phyloP scores from a whole-genome alignment of 108 stramenopile species.

The Skeletonema marinoi region DNA sequence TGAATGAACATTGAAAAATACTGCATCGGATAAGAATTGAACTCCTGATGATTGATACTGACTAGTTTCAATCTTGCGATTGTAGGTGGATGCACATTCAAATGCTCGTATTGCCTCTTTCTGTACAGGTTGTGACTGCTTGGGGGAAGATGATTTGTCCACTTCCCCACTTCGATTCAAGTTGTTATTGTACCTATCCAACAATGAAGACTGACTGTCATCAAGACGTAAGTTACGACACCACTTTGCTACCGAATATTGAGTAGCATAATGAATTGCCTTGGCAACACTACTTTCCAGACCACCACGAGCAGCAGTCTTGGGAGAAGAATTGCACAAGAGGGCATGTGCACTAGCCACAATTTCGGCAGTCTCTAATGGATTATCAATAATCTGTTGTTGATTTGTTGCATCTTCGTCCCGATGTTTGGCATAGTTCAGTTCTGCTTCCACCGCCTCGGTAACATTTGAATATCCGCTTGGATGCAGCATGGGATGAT shows the following conservation, averaged over 20 bases:
- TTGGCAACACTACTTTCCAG: constrained; percentile 16
- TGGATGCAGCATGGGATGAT: constrained; percentile 25
- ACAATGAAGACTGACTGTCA: neutral
- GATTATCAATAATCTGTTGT: constrained; percentile 4
- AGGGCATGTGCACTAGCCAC: constrained; percentile 32
- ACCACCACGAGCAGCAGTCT: neutral
- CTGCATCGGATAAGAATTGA: constrained; percentile 56
- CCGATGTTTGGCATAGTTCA: constrained; percentile 11
- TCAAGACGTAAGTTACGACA: constrained; percentile 24
- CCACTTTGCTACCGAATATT: constrained; percentile 48
- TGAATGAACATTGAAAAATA: constrained; percentile 71
- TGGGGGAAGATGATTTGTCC: too few species aligned
- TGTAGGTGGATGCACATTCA: constrained; percentile 54
- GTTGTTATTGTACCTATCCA: constrained; percentile 28
- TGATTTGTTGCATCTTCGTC: neutral
- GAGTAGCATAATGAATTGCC: constrained; percentile 27
- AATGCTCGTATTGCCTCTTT: constrained; percentile 52
- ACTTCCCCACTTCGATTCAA: neutral
- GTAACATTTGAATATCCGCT: constrained; percentile 10
- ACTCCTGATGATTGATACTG: constrained; percentile 56
- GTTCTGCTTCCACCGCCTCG: constrained; percentile 15
- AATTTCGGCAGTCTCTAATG: constrained; percentile 12
- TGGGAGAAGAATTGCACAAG: neutral
- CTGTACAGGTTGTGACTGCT: constrained; percentile 14
- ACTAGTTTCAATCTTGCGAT: constrained; percentile 45